Conservation (phyloP, 2,329 filamentous ascomycete genomes). For the Fusarium camptoceras region DNA sequence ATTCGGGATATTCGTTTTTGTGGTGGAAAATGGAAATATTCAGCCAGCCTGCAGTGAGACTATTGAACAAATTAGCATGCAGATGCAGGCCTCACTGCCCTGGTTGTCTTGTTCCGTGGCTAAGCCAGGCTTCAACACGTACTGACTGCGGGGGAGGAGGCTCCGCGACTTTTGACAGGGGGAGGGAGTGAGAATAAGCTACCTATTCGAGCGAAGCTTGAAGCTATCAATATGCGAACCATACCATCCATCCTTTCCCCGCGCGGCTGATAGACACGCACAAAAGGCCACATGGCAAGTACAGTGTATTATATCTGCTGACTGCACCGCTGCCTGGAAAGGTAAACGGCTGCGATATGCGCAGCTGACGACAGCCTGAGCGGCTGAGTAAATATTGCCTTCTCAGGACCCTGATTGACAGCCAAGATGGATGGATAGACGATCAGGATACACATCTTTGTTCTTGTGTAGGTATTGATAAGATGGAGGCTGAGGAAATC, state of each 20-base stretch:
- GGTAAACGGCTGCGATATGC: conserved; percentile 4
- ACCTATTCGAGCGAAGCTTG: conserved; percentile 19
- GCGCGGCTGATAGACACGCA: background rate
- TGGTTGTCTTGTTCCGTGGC: background rate
- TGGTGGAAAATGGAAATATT: conserved; percentile 21
- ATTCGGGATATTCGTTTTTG: background rate
- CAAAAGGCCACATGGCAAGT: conserved; percentile 22
- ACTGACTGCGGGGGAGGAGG: conserved; percentile 39
- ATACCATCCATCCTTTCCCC: conserved; percentile 19
- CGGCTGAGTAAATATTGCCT: conserved; percentile 13
- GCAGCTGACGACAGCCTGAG: conserved; percentile 26
- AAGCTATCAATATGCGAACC: conserved; percentile 27
- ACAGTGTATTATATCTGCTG: conserved; percentile 6
- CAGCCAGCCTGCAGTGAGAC: conserved; percentile 32
- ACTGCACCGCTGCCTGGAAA: conserved; percentile 19
- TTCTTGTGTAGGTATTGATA: background rate
- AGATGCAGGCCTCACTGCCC: conserved; percentile 24
- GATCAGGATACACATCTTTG: background rate
- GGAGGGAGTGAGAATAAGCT: conserved; percentile 31
- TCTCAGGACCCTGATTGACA: conserved; percentile 28
- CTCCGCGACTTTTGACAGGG: conserved; percentile 22
- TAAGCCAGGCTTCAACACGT: conserved; percentile 33
- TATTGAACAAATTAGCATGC: conserved; percentile 12
- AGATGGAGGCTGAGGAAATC: conserved; percentile 24
- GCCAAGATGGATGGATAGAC: background rate